A percentile compares a stretch with the other conserved stretches of the same genome.
Evolutionary conservation across 768 basidiomycete species (phyloP).

Genomic region (Strobilomyces dryophilus): DNA sequence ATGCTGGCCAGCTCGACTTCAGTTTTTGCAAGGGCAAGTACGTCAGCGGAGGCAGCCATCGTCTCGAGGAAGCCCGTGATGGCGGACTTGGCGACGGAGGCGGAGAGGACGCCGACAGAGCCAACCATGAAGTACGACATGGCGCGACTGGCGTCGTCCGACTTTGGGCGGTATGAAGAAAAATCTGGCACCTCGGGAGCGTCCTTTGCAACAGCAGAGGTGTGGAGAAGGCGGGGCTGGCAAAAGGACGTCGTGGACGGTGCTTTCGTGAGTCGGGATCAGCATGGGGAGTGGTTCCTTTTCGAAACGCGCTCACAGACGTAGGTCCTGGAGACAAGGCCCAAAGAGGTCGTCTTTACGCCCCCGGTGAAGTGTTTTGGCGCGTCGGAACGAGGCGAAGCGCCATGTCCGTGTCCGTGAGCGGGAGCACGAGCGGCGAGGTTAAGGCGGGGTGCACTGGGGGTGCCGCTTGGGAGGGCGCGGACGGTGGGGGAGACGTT

Average conservation of each 20-base stretch:
- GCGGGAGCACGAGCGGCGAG: constrained; percentile 62
- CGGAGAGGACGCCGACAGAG: constrained; percentile 88
- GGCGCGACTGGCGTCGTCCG: constrained; percentile 63
- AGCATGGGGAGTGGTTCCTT: constrained; percentile 10
- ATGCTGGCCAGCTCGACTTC: constrained; percentile 88
- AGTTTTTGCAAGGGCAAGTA: constrained; percentile 96
- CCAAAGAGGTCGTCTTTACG: constrained; percentile 41
- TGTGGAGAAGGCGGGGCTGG: constrained; percentile 74
- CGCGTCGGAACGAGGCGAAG: constrained; percentile 55
- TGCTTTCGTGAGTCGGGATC: constrained; percentile 23
- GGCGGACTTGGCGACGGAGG: constrained; percentile 90
- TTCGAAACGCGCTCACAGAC: constrained; percentile 44
- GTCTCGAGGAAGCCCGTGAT: constrained; percentile 92
- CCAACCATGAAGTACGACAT: constrained; percentile 90
- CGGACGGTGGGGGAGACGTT: constrained; percentile 80
- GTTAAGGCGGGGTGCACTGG: constrained; percentile 71
- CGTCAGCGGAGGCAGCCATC: constrained; percentile 97
- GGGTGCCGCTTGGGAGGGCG: constrained; percentile 75
- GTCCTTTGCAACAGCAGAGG: constrained; percentile 63
- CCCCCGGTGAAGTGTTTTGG: constrained; percentile 63
- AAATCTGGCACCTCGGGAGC: constrained; percentile 89
- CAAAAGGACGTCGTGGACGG: constrained; percentile 51
- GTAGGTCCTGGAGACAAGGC: constrained; percentile 63
- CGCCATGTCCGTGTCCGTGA: constrained; percentile 52
- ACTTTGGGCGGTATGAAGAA: constrained; percentile 70